Conservation (phyloP, 2,329 filamentous ascomycete genomes). For the Monilinia vaccinii-corymbosi region DNA sequence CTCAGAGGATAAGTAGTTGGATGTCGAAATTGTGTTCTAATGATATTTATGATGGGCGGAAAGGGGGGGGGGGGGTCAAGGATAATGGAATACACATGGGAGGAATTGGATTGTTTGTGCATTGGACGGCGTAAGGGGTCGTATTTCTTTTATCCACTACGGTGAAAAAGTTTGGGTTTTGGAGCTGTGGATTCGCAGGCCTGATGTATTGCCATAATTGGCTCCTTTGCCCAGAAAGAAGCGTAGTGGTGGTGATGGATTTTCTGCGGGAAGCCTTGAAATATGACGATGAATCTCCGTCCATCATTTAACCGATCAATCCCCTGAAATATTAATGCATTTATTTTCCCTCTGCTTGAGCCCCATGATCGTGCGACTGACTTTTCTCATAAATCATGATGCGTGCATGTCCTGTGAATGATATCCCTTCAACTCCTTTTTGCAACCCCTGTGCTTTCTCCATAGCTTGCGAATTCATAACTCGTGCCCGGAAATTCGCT, state of each 20-base stretch:
- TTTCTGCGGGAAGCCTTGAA: background rate
- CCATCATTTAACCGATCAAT: background rate
- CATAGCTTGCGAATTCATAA: too few species aligned
- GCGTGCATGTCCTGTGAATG: slow-evolving; percentile 4
- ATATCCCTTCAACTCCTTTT: background rate
- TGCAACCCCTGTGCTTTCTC: background rate
- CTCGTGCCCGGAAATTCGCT: background rate
- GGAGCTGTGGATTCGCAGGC: background rate
- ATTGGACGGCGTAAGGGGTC: slow-evolving; percentile 17
- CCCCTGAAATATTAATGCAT: background rate
- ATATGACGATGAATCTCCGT: background rate
- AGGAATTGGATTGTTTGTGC: slow-evolving; percentile 15
- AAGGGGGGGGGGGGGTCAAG: background rate
- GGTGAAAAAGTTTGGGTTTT: background rate
- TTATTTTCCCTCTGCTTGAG: background rate
- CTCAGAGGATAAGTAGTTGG: slow-evolving; percentile 9
- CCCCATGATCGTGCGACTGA: background rate
- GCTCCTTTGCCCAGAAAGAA: background rate
- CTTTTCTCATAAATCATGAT: background rate
- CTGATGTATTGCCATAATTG: background rate
- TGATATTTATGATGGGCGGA: slow-evolving; percentile 12
- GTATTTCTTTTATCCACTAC: background rate
- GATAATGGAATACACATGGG: slow-evolving; percentile 13
- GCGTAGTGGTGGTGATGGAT: background rate
- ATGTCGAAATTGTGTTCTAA: slow-evolving; percentile 10